Base-by-base conservation (phyloP, 2,329 filamentous ascomycete genomes). In the Coniochaeta sp. region DNA sequence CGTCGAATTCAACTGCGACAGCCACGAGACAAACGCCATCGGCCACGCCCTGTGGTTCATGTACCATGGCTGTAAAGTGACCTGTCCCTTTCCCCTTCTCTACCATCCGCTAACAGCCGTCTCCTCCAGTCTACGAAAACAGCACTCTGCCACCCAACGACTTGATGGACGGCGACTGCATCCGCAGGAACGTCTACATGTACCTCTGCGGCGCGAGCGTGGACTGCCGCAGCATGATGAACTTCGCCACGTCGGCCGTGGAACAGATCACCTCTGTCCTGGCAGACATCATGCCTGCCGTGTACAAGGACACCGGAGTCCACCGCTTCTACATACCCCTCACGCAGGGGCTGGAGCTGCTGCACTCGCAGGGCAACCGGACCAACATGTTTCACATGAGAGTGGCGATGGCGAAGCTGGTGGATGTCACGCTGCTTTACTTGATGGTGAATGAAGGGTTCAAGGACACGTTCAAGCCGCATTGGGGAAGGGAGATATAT, bases 201-300 rank as follows among this genome's bases (percentile, higher is more conserved):
- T 73, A 64, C 62, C 59, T 72, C 52, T 65, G 64, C 19, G 71
- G 65, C 14, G 63, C 64, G 8, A 66, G 66, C 4, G 64, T 71
- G 16, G 59, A 58, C 19, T 68, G 63, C 62, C 52, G 33, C 2
- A 34, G 58, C 44, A 64, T 72, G 67, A 70, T 68, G 66, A 57
- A 60, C n/a, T 63, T 52, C 22, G 83, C 82, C 0, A 65, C 86
- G 2, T 74, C 82, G 1, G 79, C 80, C 0, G 86, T 89, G 77
- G 72, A 79, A 1, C 72, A 81, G 50, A 82, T 84, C 0, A 72
- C 79, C 1, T 71, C 75, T 3, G 75, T 77, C 1, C 66, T 89
- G 1, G 81, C 80, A 0, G 62, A 66, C 9, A 62, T 61, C 31
- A 44, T 64, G 26, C 56, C 56, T 31, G 62, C 58, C 28, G 14